Evolutionary conservation across 768 basidiomycete species (phyloP).

Genomic region (Scleroderma citrinum): DNA sequence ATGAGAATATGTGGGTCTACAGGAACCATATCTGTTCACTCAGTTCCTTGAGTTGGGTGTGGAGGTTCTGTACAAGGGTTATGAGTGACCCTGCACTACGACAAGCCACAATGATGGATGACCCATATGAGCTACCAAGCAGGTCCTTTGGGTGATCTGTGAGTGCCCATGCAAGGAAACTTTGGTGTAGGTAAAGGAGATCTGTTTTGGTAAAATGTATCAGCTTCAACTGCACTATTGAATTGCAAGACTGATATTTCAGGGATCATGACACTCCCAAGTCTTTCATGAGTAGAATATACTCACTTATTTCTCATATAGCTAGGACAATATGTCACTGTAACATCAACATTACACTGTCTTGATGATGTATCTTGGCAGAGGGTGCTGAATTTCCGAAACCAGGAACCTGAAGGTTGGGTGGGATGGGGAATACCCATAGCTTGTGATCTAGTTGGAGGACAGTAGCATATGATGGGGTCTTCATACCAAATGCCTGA

Average conservation of each 20-base stretch:
- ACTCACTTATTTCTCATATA: too few species aligned
- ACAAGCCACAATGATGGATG: slow-evolving; percentile 69
- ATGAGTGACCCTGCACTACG: slow-evolving; percentile 67
- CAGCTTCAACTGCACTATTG: slow-evolving; percentile 4
- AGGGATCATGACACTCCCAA: too few species aligned
- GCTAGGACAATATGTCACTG: too few species aligned
- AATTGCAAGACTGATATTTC: too few species aligned
- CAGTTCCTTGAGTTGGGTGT: slow-evolving; percentile 56
- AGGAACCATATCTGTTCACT: slow-evolving; percentile 61
- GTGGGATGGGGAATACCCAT: slow-evolving; percentile 61
- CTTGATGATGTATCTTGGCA: too few species aligned
- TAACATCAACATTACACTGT: too few species aligned
- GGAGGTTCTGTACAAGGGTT: slow-evolving; percentile 62
- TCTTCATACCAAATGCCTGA: slow-evolving; percentile 65
- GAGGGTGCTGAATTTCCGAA: too few species aligned
- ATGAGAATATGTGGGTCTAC: slow-evolving; percentile 49
- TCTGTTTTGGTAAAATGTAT: slow-evolving; percentile 33
- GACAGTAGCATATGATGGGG: slow-evolving; percentile 60
- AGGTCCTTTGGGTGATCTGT: slow-evolving; percentile 72
- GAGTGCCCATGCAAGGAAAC: slow-evolving; percentile 68
- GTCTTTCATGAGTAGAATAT: too few species aligned
- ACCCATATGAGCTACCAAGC: too few species aligned
- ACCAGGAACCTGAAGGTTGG: slow-evolving; percentile 62
- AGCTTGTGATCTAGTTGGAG: slow-evolving; percentile 63
- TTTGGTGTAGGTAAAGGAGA: slow-evolving; percentile 64